Evolutionary conservation across 345 rosid species (phyloP).

Genomic region (Pelargonium nanum): DNA sequence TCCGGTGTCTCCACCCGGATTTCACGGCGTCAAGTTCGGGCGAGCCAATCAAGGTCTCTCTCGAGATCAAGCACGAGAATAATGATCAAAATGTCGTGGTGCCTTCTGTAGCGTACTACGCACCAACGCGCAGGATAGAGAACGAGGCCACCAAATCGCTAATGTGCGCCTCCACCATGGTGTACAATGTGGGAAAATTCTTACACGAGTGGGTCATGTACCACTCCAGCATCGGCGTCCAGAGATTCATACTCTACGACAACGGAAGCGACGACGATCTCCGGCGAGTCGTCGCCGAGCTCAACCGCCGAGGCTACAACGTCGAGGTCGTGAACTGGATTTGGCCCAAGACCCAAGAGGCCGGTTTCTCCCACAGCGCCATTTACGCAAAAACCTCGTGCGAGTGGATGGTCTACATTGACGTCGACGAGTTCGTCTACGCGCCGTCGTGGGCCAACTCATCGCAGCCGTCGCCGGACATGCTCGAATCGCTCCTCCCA

Average conservation of each 20-base stretch:
- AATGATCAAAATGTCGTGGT: conserved; percentile 12
- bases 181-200: conserved; percentile 67
- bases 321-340: conserved; percentile 46
- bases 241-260: conserved; percentile 62
- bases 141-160: conserved; percentile 11
- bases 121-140: conserved; percentile 20
- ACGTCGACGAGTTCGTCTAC: conserved; percentile 75
- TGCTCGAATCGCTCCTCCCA: conserved; percentile 41
- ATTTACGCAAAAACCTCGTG: conserved; percentile 39
- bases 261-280: conserved; percentile 66
- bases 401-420: conserved; percentile 67
- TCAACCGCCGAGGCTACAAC: conserved; percentile 37
- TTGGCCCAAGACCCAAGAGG: conserved; percentile 91
- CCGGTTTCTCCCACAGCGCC: conserved; percentile 77
- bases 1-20: conserved; percentile 60
- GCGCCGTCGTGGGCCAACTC: conserved; percentile 44
- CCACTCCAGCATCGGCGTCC: conserved; percentile 61
- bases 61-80: conserved; percentile 31
- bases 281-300: conserved; percentile 22
- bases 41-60: conserved; percentile 29
- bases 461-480: conserved; percentile 22
- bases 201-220: conserved; percentile 71
- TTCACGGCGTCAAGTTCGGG: conserved; percentile 13
- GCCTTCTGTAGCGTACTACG: conserved; percentile 67
- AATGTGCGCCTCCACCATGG: conserved; percentile 73